Evolutionary conservation across 2,329 filamentous ascomycete genomes (phyloP), one percentile per base, ranked within the genome.

Genomic region (Sporothrix sp.): DNA sequence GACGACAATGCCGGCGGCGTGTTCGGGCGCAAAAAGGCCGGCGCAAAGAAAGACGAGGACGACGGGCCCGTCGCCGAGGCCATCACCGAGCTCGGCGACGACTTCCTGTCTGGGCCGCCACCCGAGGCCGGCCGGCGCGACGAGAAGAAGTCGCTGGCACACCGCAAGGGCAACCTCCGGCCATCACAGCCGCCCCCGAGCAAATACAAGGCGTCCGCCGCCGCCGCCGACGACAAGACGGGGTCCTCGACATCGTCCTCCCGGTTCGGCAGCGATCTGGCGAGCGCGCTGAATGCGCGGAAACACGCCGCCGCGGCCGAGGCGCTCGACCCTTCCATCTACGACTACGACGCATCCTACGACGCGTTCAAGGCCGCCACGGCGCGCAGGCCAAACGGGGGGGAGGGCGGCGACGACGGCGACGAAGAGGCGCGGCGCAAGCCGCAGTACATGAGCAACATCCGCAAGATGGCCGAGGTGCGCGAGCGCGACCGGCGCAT

Each of bases 261-360:
- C 45, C 69, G 74, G 61, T 82, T 79, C 58, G 76, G 76, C 32
- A 82, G 76, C 32, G 84, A 89, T 60, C 73, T 87, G 1, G 85
- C 85, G 3, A 78, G 79, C 59, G 69, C 78, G 1, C 71, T 83
- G 28, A 71, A 79, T 27, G 79, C 84, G 23, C 76, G 78, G 48
- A 80, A 77, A 58, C 74, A 84, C 58, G 76, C 79, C 33, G 72
- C 81, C 56, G 78, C 79, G 14, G 85, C 85, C 2, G 72, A 81
- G 54, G 74, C 79, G 53, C 62, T 84, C 8, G 87, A 93, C 60
- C 71, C 85, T 1, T 82, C 79, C 44, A 82, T 93, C 58, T 93
- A 90, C 71, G 87, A 93, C 67, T 94, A 93, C 68, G 87, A 94
- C 63, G 77, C 76, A 2, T 85, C 87, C 20, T 90, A 88, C 68